A percentile compares a stretch with the other conserved stretches of the same genome.
phyloP scores from a whole-genome alignment of 257 asterid genomes.

The Nicotiana otophora region DNA sequence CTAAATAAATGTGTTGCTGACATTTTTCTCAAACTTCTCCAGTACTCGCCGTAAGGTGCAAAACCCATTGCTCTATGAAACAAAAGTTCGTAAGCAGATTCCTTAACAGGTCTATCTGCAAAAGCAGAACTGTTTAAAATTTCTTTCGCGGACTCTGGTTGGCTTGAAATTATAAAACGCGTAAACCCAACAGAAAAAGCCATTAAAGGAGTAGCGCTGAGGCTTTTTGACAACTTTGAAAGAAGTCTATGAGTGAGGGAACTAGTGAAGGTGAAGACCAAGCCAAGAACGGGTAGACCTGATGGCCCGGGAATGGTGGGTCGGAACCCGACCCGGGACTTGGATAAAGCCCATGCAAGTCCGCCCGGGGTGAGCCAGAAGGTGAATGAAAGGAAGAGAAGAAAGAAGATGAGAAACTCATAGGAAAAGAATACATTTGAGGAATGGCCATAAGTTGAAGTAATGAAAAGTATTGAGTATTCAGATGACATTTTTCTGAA shows the following conservation, averaged over 20 bases:
- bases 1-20: conserved; percentile 62
- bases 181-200: conserved; percentile 80
- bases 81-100: conserved; percentile 57
- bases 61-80: conserved; percentile 87
- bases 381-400: conserved; percentile 38
- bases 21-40: conserved; percentile 62
- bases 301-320: conserved; percentile 64
- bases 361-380: conserved; percentile 80
- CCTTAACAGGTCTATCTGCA: conserved; percentile 80
- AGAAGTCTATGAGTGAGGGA: conserved; percentile 49
- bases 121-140: conserved; percentile 63
- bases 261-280: conserved; percentile 42
- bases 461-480: conserved; percentile 25
- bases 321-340: conserved; percentile 6
- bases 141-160: conserved; percentile 55
- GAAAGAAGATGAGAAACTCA: conserved; percentile 27
- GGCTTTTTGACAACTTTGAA: conserved; percentile 16
- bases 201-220: conserved; percentile 43
- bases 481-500: conserved; percentile 38
- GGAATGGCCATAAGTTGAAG: conserved; percentile 17
- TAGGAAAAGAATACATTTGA: neutral
- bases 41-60: conserved; percentile 74
- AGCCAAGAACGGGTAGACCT: conserved; percentile 66
- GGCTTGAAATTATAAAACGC: conserved; percentile 58
- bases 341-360: conserved; percentile 69